Base-by-base conservation (phyloP, 2,329 filamentous ascomycete species). In the Monascus ruber region DNA sequence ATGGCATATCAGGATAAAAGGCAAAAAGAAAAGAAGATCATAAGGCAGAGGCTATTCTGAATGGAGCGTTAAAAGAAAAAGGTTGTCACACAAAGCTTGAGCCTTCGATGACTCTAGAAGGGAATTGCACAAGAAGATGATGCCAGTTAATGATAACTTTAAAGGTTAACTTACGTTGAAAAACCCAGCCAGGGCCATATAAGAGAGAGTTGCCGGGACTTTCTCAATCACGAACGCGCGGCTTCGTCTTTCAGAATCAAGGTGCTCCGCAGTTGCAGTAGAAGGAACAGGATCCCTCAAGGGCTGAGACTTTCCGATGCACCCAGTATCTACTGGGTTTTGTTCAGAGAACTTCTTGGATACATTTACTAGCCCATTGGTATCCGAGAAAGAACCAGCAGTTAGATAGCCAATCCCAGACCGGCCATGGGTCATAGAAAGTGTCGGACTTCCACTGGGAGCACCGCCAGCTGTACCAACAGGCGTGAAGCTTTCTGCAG, bases 401-500 rank as follows among this genome's bases (percentile, higher is more conserved):
- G 47, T 37, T 6, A 55, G 39, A 35, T 50, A 47, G 36, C 46
- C 37, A 36, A 52, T 37, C 8, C 45, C 40, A 24, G 45, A 34
- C 31, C 42, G 39, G n/a, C 39, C 39, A 40, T 42, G 43, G 32
- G 42, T 28, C 26, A 45, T 28, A 3, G 45, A 35, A 28, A 41
- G 41, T 27, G 44, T 27, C 17, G 42, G 36, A 29, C 34, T 43
- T 17, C 39, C 33, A 34, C 35, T 43, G 11, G 36, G 33, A n/a
- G 36, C 41, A 34, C 27, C 35, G 26, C 47, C 46, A 33, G 35
- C 29, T 38, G 50, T 46, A 10, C 52, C 51, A 37, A 69, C 60
- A 5, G 80, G 80, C 10, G 70, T 73, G 48, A 84, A 84, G 1
- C 69, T 54, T 1, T 73, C 74, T 1, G 79, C 79, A 5, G 73